These are phyloP conservation scores for Trichoderma sp. DNA, from an alignment of 2,329 filamentous ascomycete species.

Conservation along the genomic window DNA sequence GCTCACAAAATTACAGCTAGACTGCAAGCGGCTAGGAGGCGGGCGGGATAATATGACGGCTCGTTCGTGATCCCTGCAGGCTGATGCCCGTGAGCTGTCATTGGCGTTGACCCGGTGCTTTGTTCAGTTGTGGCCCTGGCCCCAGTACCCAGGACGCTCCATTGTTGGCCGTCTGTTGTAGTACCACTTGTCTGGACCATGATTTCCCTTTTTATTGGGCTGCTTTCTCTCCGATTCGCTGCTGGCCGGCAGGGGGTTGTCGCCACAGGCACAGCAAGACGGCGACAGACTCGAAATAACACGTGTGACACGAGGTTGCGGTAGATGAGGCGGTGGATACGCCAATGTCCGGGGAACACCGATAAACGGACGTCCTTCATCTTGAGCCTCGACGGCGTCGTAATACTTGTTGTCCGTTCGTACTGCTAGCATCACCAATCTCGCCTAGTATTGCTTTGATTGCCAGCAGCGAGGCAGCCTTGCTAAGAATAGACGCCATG, in stretches of 20 bases:
- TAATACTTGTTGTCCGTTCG: no score
- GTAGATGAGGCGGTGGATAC: slow-evolving; percentile 7
- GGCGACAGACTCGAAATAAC: background rate
- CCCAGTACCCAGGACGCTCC: no score
- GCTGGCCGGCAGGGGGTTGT: background rate
- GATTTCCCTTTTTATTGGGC: no score
- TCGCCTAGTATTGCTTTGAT: no score
- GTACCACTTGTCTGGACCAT: no score
- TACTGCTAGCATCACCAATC: no score
- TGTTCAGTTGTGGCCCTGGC: no score
- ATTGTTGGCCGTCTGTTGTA: no score
- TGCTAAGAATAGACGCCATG: no score
- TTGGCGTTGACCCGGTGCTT: background rate
- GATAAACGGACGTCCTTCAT: no score
- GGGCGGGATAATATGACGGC: slow-evolving; percentile 17
- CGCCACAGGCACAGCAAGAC: background rate
- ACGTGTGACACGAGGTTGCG: background rate
- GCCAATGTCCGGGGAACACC: background rate
- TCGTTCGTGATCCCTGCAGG: slow-evolving; percentile 1
- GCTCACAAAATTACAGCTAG: slow-evolving; percentile 15
- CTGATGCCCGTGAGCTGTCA: background rate
- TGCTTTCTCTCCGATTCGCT: background rate
- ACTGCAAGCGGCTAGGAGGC: background rate
- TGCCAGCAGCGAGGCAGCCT: no score
- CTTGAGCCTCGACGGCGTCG: no score